Base-by-base conservation (phyloP, 805 yeast genomes). In the Metschnikowia kofuensis region DNA sequence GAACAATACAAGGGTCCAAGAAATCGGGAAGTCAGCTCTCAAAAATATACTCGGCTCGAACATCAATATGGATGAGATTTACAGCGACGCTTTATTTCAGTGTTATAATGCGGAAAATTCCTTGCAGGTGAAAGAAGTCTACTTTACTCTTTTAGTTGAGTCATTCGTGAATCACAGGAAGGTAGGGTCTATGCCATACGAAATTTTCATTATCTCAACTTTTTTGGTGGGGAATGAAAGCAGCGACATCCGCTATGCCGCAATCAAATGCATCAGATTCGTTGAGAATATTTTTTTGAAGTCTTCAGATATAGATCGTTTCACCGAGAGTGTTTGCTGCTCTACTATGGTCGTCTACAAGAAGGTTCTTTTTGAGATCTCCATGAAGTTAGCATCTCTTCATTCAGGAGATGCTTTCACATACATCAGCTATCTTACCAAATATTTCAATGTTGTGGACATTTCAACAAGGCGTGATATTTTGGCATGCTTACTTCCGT, bases 331-430 rank as follows among this genome's bases (percentile, higher is more conserved):
- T 35, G 79, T 89, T 12, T 79, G 85, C 44, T 87, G 89, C 53
- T 76, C 81, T 32, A 85, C 96, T 7, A 82, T 86, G 57, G 87
- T 89, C 7, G 89, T 94, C 5, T 91, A 86, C 70, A 90, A 90
- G 61, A 83, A 92, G 38, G 95, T 96, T 0, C 78, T 92, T 47
- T 85, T 86, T 56, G 89, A 87, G 47, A 70, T 91, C 21, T 85
- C 97, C 0, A 78, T 84, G 7, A 82, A 84, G 51, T 80, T 89
- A 63, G 91, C 96, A 0, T 54, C 67, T 0, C 62, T 71, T 35
- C 77, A 81, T 62, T 71, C 89, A n/a, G 80, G 83, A 49, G 81
- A 78, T 57, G 79, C 83, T 49, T 75, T 75, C 60, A 70, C 74
- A 50, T 72, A 88, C 64, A 78, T 92, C 59, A 84, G 96, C 53